Base-by-base conservation (phyloP, 306 rosid species). In the Mucuna pruriens region DNA sequence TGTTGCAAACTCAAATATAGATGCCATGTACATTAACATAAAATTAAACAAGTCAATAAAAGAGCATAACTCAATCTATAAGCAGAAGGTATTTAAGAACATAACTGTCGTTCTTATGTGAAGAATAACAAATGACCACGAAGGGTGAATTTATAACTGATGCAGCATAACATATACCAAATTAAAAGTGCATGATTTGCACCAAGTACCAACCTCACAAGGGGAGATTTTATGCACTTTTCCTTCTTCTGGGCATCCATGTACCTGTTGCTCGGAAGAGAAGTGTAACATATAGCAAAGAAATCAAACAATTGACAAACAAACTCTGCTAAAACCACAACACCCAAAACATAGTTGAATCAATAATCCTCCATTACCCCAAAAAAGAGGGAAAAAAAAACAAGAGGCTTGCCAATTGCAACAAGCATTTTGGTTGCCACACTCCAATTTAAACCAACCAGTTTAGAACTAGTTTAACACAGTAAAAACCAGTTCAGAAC, bases 171-270 rank as follows among this genome's bases (percentile, higher is more conserved):
- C 65, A 19, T 54, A 25, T 58, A 58, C 36, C 65, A 58, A 3
- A 58, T 9, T 11, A 25, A 55, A 52, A 22, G 38, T 26, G 34
- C 58, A 20, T n/a, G n/a, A 48, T 57, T 20, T 25, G 22, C 36
- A 57, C 34, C 7, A 19, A 71, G 54, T 22, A 55, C 20, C 34
- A 76, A 90, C 98, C 98, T 88, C 2, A 95, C 90, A 0, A 95
- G 91, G 46, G 95, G 94, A 57, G 97, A 95, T 52, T 91, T 91
- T 15, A 92, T 88, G 82, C 97, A 92, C 81, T 92, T 95, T 19
- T 91, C 97, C 85, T 90, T 92, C 92, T 91, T 90, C 86, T 89
- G 91, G 11, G 90, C 89, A 74, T 87, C 82, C 84, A 80, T 84
- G 66, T 22, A 39, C 58, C 16, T 22, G 26, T 69, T 75, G 45